phyloP scores from a whole-genome alignment of 169 alveolate genomes.

The Plasmodium knowlesi region DNA sequence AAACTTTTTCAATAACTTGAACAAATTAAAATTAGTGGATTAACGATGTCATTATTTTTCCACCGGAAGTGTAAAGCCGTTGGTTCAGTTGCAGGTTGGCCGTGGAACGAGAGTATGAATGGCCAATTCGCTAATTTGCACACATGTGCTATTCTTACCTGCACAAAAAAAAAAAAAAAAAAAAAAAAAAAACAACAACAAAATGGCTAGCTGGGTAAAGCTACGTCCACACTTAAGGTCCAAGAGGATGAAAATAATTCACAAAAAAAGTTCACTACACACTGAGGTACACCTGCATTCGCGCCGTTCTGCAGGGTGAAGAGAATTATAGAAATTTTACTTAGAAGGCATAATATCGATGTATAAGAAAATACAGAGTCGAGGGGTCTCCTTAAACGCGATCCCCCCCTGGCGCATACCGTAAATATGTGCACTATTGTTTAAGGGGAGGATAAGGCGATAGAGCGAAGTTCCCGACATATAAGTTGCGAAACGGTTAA shows the following conservation, averaged over 20 bases:
- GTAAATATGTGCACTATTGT: neutral
- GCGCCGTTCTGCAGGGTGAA: neutral
- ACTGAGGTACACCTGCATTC: neutral
- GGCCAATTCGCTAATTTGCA: neutral
- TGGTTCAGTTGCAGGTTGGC: neutral
- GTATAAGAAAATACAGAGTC: neutral
- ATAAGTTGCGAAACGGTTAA: neutral
- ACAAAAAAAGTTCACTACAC: neutral
- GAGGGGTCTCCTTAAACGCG: neutral
- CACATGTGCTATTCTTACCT: neutral
- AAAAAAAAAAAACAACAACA: neutral
- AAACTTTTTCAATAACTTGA: neutral
- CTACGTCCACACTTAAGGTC: neutral
- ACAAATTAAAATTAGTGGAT: neutral
- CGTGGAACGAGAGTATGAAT: neutral
- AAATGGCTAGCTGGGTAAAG: neutral
- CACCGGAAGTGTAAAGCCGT: neutral
- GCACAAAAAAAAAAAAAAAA: neutral
- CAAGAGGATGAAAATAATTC: neutral
- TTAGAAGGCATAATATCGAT: neutral
- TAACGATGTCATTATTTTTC: neutral
- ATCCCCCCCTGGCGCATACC: neutral
- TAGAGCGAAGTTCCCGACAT: neutral
- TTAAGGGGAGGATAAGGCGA: neutral
- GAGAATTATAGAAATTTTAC: neutral